Percentiles rank a stretch among this genome's conserved stretches.
These are phyloP conservation scores for Cochlearia excelsa DNA, from an alignment of 345 rosid species.

Conservation along the genomic window DNA sequence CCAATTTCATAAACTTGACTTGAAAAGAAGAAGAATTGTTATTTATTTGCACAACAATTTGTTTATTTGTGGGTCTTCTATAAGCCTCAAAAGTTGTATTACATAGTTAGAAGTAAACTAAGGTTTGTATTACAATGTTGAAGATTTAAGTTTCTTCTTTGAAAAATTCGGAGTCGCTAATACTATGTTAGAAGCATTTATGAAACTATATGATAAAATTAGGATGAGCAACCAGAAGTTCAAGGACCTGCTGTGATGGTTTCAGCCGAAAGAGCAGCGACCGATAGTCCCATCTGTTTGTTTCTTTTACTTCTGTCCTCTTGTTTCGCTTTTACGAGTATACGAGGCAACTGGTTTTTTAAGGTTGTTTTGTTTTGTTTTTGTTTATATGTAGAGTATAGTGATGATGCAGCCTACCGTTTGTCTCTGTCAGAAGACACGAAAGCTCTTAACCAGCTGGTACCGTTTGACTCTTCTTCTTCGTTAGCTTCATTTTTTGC, in stretches of 20 bases:
- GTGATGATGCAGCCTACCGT: constrained; percentile 87
- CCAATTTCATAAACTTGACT: constrained; percentile 27
- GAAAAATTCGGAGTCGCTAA: not conserved
- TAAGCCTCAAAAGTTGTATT: not conserved
- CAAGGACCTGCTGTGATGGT: constrained; percentile 89
- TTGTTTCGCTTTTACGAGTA: not conserved
- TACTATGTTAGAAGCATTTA: not conserved
- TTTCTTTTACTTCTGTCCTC: not conserved
- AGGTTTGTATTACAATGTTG: constrained; percentile 9
- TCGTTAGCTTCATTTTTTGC: not conserved
- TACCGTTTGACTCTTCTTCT: too few species aligned
- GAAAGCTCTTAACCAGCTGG: constrained; percentile 97
- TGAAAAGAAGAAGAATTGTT: not conserved
- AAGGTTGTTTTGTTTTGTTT: not conserved
- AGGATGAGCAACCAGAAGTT: constrained; percentile 96
- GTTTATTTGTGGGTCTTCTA: constrained; percentile 1
- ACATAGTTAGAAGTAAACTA: not conserved
- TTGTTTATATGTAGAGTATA: constrained; percentile 91
- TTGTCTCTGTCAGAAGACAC: constrained; percentile 96
- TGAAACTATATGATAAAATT: not conserved
- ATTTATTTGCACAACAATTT: not conserved
- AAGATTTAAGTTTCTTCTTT: constrained; percentile 10
- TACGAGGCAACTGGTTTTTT: not conserved
- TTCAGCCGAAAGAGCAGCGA: constrained; percentile 80
- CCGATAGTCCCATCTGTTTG: constrained; percentile 79